These are phyloP conservation scores for Fusarium hostae DNA, from an alignment of 2,329 filamentous ascomycete species.

Conservation along the genomic window DNA sequence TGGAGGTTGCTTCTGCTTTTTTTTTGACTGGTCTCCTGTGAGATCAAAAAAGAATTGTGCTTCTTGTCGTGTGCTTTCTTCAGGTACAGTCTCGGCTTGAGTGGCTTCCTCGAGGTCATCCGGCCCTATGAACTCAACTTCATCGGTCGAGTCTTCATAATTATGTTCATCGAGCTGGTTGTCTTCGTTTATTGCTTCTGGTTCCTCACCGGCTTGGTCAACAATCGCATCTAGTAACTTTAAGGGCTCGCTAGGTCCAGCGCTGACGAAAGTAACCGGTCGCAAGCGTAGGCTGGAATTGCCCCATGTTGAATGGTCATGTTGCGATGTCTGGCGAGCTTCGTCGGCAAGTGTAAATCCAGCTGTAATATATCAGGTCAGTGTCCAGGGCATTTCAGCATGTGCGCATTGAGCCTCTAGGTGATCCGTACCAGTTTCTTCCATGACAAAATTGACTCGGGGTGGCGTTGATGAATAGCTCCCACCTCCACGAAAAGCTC, in stretches of 20 bases:
- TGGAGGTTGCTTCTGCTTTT: neutral
- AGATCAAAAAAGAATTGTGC: constrained; percentile 54
- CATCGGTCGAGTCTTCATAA: neutral
- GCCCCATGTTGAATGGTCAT: constrained; percentile 56
- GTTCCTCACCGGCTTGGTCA: constrained; percentile 11
- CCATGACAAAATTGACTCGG: constrained; percentile 7
- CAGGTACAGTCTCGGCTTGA: constrained; percentile 6
- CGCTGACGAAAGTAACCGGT: constrained; percentile 65
- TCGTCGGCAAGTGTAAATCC: constrained; percentile 56
- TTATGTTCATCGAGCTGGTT: neutral
- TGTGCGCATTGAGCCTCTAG: neutral
- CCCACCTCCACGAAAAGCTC: constrained; percentile 21
- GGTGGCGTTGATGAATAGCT: constrained; percentile 11
- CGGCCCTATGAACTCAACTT: constrained; percentile 29
- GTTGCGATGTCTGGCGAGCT: constrained; percentile 60
- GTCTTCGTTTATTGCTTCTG: neutral
- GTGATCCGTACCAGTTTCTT: constrained; percentile 28
- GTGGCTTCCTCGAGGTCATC: constrained; percentile 38
- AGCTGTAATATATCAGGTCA: constrained; percentile 30
- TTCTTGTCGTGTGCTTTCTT: constrained; percentile 1
- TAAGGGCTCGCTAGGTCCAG: constrained; percentile 63
- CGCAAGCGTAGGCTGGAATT: constrained; percentile 58
- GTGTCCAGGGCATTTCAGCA: neutral
- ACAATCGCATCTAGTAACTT: constrained; percentile 51
- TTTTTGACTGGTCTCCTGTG: constrained; percentile 41